Conservation (phyloP, 768 basidiomycete species). For the Russula dissimulans region DNA sequence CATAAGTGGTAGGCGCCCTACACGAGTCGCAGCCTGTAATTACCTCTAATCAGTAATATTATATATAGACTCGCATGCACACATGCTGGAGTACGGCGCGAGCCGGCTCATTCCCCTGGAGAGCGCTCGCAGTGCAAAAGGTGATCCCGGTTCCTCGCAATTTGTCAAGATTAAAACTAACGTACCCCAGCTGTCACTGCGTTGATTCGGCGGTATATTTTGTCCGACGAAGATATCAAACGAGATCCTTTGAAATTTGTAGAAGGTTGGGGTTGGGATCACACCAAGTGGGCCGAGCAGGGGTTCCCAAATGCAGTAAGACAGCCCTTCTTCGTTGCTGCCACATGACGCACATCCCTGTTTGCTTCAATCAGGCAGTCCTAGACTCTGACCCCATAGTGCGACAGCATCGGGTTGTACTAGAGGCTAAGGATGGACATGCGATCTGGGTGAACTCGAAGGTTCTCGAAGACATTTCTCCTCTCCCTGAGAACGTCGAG, state of each 20-base stretch:
- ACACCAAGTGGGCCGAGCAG: conserved; percentile 58
- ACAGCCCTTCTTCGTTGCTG: conserved; percentile 6
- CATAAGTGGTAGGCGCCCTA: conserved; percentile 46
- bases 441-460: conserved; percentile 76
- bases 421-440: conserved; percentile 84
- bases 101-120: conserved; percentile 54
- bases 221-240: conserved; percentile 45
- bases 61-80: conserved; percentile 64
- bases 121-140: conserved; percentile 49
- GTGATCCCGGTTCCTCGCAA: conserved; percentile 25
- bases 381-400: conserved; percentile 65
- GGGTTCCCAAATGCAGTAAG: conserved; percentile 64
- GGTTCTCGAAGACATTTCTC: conserved; percentile 46
- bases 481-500: conserved; percentile 60
- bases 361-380: conserved; percentile 40
- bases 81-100: conserved; percentile 72
- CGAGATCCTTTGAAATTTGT: conserved; percentile 53
- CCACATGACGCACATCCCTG: not conserved
- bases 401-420: conserved; percentile 56
- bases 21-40: conserved; percentile 3
- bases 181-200: conserved; percentile 46
- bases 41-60: conserved; percentile 14
- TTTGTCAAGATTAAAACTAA: not conserved
- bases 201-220: conserved; percentile 52
- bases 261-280: conserved; percentile 86